Evolutionary conservation across 495 filamentous ascomycete genomes (phyloP).

Genomic region (Pseudomonodictys pantanalensis): DNA sequence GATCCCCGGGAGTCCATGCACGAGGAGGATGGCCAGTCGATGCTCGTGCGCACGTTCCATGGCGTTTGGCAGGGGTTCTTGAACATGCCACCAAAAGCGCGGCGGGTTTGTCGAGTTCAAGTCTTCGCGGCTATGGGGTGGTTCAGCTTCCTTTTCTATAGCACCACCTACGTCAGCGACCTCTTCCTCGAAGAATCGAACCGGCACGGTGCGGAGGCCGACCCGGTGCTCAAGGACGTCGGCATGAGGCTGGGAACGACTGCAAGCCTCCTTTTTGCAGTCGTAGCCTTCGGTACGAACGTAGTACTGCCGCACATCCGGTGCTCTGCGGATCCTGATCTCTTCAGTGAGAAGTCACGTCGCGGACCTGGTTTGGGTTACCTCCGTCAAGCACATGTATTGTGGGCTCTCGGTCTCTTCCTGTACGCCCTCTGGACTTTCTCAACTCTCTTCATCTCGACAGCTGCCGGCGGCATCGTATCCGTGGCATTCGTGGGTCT

Average conservation of each 20-base stretch:
- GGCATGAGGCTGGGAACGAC: neutral
- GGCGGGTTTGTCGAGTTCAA: neutral
- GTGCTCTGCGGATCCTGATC: neutral
- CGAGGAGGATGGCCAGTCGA: neutral
- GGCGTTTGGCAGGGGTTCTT: neutral
- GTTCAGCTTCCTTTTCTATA: conserved; percentile 5
- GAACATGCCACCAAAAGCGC: neutral
- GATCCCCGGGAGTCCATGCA: neutral
- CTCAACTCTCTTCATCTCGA: neutral
- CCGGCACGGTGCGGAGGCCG: neutral
- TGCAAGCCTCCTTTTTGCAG: neutral
- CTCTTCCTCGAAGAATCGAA: neutral
- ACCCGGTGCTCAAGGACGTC: neutral
- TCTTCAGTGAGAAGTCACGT: neutral
- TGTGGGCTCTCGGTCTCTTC: neutral
- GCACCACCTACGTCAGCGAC: neutral
- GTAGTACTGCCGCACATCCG: neutral
- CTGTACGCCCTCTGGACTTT: neutral
- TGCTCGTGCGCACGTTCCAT: neutral
- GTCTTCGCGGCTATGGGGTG: neutral
- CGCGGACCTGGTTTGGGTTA: neutral
- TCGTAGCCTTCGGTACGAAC: neutral
- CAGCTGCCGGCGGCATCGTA: neutral
- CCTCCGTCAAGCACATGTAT: neutral
- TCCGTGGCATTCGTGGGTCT: neutral